Conservation (phyloP, 1,284 basidiomycete genomes). For the Entoloma clypeatum region DNA sequence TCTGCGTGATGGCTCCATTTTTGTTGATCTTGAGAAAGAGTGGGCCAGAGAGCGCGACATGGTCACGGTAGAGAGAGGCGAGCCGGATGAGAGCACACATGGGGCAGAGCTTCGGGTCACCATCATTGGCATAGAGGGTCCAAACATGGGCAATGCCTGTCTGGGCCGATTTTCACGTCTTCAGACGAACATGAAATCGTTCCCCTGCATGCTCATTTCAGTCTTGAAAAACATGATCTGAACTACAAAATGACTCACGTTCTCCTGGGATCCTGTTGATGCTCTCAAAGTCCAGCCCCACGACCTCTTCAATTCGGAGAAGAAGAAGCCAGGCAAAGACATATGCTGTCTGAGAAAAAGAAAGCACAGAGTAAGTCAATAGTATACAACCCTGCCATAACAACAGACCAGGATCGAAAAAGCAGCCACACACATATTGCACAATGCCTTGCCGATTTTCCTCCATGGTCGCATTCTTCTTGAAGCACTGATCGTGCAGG, state of each 20-base stretch:
- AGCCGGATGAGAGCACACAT: conserved; percentile 13
- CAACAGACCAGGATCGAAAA: not conserved
- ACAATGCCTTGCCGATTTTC: conserved; percentile 17
- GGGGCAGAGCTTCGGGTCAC: conserved; percentile 13
- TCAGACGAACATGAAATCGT: conserved; percentile 3
- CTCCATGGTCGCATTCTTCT: not conserved
- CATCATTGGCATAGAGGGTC: conserved; percentile 17
- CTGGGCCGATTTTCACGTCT: conserved; percentile 12
- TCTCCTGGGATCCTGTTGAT: conserved; percentile 16
- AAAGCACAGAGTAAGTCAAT: too few relatives aligned
- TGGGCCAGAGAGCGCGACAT: conserved; percentile 5
- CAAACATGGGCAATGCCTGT: conserved; percentile 14
- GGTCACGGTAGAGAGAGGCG: conserved; percentile 5
- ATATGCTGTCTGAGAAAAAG: conserved; percentile 15
- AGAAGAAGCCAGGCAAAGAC: conserved; percentile 22
- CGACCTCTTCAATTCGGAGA: conserved; percentile 19
- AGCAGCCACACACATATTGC: conserved; percentile 20
- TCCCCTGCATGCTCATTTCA: not conserved
- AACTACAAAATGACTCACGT: not conserved
- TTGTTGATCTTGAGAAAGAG: conserved; percentile 13
- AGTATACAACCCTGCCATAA: too few relatives aligned
- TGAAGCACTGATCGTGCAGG: conserved; percentile 18
- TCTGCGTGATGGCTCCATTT: conserved; percentile 13
- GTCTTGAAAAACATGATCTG: not conserved
- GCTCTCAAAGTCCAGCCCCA: conserved; percentile 17